phyloP scores from a whole-genome alignment of 768 basidiomycete species.

The Mrakia blollopis region DNA sequence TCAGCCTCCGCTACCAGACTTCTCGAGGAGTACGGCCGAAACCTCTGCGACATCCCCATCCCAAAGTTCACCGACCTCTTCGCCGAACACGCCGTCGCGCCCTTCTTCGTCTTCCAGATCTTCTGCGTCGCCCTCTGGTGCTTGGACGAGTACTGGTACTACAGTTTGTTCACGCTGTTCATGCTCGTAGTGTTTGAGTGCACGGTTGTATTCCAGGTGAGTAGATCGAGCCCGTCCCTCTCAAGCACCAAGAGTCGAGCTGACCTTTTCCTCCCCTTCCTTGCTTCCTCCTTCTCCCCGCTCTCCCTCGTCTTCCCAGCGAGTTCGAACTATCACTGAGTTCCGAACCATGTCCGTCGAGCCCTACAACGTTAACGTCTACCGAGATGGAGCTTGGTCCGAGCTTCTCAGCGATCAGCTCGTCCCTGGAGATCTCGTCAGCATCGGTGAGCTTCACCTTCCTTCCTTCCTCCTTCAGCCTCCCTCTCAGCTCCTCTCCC shows the following conservation, averaged over 20 bases:
- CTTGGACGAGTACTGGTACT: slow-evolving; percentile 98
- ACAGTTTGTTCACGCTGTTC: slow-evolving; percentile 91
- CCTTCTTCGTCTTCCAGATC: slow-evolving; percentile 98
- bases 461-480: not conserved
- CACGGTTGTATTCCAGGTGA: slow-evolving; percentile 95
- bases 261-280: slow-evolving; percentile 4
- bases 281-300: not conserved
- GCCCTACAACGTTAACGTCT: slow-evolving; percentile 79
- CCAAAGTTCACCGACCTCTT: slow-evolving; percentile 91
- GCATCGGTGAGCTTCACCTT: slow-evolving; percentile 55
- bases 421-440: slow-evolving; percentile 85
- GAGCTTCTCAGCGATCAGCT: slow-evolving; percentile 78
- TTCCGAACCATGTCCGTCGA: slow-evolving; percentile 94
- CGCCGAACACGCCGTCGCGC: slow-evolving; percentile 91
- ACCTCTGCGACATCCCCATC: slow-evolving; percentile 95
- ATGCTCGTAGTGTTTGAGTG: slow-evolving; percentile 99
- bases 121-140: slow-evolving; percentile 98
- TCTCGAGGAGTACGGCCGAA: slow-evolving; percentile 72
- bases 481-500: not conserved
- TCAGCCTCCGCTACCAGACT: slow-evolving; percentile 47
- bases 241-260: not conserved
- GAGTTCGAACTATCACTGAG: slow-evolving; percentile 86
- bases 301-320: slow-evolving; percentile 49
- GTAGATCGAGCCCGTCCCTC: slow-evolving; percentile 37
- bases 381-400: slow-evolving; percentile 71